Conservation (phyloP, 2,329 filamentous ascomycete species). For the Colletotrichum sp. region DNA sequence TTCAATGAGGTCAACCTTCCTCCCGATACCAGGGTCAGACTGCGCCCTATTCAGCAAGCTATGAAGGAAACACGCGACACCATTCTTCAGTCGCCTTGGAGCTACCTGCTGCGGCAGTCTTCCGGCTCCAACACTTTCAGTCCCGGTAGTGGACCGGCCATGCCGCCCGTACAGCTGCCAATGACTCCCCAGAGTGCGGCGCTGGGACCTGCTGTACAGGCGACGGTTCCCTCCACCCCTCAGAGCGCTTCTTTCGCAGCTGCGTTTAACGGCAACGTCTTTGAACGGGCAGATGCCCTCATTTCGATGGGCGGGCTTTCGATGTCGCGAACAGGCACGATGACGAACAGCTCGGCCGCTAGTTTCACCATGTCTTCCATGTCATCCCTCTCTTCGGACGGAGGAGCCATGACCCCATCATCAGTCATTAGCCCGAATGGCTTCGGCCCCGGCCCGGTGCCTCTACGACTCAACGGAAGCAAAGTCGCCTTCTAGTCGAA, state of each 20-base stretch:
- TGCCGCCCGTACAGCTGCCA: slow-evolving; percentile 57
- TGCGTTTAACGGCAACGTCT: slow-evolving; percentile 63
- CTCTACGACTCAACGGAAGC: slow-evolving; percentile 41
- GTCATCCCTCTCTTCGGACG: slow-evolving; percentile 45
- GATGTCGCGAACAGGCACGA: slow-evolving; percentile 58
- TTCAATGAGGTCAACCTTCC: slow-evolving; percentile 59
- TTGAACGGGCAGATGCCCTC: slow-evolving; percentile 63
- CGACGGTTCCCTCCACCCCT: slow-evolving; percentile 80
- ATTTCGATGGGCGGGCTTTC: slow-evolving; percentile 63
- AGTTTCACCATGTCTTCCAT: slow-evolving; percentile 34
- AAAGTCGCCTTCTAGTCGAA: slow-evolving; percentile 40
- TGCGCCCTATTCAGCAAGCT: slow-evolving; percentile 81
- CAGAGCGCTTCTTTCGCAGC: slow-evolving; percentile 61
- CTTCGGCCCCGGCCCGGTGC: slow-evolving; percentile 20
- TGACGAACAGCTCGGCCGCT: slow-evolving; percentile 38
- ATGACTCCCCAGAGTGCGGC: slow-evolving; percentile 91
- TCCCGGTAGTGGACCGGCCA: slow-evolving; percentile 27
- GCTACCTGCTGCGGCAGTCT: slow-evolving; percentile 43
- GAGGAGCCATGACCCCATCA: slow-evolving; percentile 36
- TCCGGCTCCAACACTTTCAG: slow-evolving; percentile 21
- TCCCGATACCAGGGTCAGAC: slow-evolving; percentile 72
- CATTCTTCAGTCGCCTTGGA: slow-evolving; percentile 68
- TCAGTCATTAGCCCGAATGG: slow-evolving; percentile 35
- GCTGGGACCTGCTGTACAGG: slow-evolving; percentile 86
- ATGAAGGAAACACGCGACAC: slow-evolving; percentile 81